Percentiles rank a stretch among this genome's conserved stretches.
Conservation (phyloP, 2,329 filamentous ascomycete species). For the Arthroderma sp. region DNA sequence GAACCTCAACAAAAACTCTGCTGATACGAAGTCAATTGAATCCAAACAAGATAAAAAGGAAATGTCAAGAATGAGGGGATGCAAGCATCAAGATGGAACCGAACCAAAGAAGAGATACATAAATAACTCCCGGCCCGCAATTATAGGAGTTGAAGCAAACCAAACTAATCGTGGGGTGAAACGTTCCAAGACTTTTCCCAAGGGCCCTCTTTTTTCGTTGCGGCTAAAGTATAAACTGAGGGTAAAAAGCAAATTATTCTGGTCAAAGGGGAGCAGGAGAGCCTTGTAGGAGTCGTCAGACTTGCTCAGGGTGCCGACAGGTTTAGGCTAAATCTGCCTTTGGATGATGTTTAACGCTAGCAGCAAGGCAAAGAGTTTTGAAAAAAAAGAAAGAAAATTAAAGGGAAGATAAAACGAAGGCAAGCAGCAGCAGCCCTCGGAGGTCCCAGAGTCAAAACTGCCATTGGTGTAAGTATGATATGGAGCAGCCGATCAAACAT, state of each 20-base stretch:
- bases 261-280: not conserved
- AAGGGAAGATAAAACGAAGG: not conserved
- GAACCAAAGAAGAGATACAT: slow-evolving; percentile 7
- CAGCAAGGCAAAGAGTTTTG: not conserved
- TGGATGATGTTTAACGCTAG: not conserved
- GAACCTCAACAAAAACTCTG: slow-evolving; percentile 1
- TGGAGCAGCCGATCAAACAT: slow-evolving; percentile 5
- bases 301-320: not conserved
- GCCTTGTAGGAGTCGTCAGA: not conserved
- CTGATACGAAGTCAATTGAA: slow-evolving; percentile 10
- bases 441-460: not conserved
- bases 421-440: not conserved
- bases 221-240: not conserved
- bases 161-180: slow-evolving; percentile 27
- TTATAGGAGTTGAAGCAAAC: slow-evolving; percentile 15
- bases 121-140: slow-evolving; percentile 10
- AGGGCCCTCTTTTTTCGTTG: not conserved
- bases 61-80: slow-evolving; percentile 7
- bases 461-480: slow-evolving; percentile 1
- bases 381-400: slow-evolving; percentile 1
- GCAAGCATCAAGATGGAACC: slow-evolving; percentile 6
- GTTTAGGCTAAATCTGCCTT: slow-evolving; percentile 4
- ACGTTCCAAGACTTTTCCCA: slow-evolving; percentile 16
- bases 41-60: not conserved
- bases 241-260: slow-evolving; percentile 2